A percentile compares a stretch with the other conserved stretches of the same genome.
These are phyloP conservation scores for Luvunga scandens DNA, from an alignment of 345 rosid species.

Conservation along the genomic window DNA sequence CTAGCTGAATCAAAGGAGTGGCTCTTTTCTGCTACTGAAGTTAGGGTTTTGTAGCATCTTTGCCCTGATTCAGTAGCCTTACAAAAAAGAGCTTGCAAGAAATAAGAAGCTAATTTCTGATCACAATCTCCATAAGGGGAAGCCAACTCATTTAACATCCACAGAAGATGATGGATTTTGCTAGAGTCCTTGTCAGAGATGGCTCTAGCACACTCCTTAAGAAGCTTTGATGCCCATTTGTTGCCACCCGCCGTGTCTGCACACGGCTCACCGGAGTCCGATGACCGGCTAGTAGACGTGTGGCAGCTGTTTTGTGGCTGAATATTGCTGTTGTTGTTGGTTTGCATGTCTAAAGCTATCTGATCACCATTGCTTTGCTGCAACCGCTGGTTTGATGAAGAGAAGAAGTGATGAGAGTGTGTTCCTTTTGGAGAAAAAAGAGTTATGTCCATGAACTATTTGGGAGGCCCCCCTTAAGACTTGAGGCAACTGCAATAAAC, in stretches of 20 bases:
- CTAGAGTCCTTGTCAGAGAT: constrained; percentile 64
- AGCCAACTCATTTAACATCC: constrained; percentile 76
- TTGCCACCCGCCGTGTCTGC: constrained; percentile 8
- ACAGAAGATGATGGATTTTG: constrained; percentile 64
- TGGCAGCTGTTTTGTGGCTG: constrained; percentile 43
- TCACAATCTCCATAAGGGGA: constrained; percentile 78
- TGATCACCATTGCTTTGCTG: constrained; percentile 28
- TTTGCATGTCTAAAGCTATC: constrained; percentile 37
- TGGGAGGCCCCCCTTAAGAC: constrained; percentile 37
- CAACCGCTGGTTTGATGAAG: constrained; percentile 18
- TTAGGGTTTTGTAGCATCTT: constrained; percentile 65
- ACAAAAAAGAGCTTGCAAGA: constrained; percentile 73
- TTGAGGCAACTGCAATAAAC: constrained; percentile 1
- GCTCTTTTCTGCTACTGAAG: constrained; percentile 54
- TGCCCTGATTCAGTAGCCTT: constrained; percentile 64
- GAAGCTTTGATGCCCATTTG: constrained; percentile 64
- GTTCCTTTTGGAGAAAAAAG: constrained; percentile 26
- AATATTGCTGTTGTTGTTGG: constrained; percentile 19
- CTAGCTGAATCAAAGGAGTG: constrained; percentile 60
- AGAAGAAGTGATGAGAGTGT: constrained; percentile 12
- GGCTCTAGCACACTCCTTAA: constrained; percentile 67
- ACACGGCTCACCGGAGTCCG: constrained; percentile 40
- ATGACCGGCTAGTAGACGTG: constrained; percentile 50
- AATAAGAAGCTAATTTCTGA: constrained; percentile 66
- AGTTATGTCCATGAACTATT: constrained; percentile 32